A percentile compares a stretch with the other conserved stretches of the same genome.
Conservation (phyloP, 441 rosid genomes). For the Pelargonium cotyledonis region DNA sequence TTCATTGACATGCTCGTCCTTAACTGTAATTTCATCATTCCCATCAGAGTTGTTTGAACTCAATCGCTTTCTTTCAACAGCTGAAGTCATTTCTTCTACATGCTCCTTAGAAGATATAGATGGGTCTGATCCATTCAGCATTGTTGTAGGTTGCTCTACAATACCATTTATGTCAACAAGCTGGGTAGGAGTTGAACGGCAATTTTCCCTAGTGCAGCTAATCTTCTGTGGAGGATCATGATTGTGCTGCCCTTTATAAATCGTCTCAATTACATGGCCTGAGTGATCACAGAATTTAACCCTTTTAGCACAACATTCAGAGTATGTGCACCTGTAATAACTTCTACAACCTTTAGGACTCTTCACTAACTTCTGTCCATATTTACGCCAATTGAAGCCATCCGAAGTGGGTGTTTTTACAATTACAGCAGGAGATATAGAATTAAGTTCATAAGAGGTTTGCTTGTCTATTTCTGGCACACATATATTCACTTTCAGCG, state of each 20-base stretch:
- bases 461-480: conserved; percentile 24
- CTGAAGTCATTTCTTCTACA: conserved; percentile 26
- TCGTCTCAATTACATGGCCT: conserved; percentile 63
- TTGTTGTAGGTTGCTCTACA: conserved; percentile 28
- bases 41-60: conserved; percentile 30
- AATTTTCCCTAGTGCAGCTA: conserved; percentile 41
- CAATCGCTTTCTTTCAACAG: conserved; percentile 43
- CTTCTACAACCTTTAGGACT: conserved; percentile 58
- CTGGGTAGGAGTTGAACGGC: conserved; percentile 28
- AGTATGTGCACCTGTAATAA: conserved; percentile 3
- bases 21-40: conserved; percentile 30
- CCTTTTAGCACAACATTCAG: conserved; percentile 7
- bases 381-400: conserved; percentile 95
- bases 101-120: conserved; percentile 44
- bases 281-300: conserved; percentile 58
- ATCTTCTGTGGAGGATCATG: conserved; percentile 76
- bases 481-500: conserved; percentile 30
- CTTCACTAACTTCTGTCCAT: conserved; percentile 98
- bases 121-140: conserved; percentile 36
- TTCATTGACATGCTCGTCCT: conserved; percentile 41
- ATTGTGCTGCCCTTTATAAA: conserved; percentile 74
- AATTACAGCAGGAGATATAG: conserved; percentile 23
- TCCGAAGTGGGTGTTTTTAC: conserved; percentile 52
- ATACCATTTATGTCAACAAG: conserved; percentile 27
- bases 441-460: conserved; percentile 24